These are phyloP conservation scores for Thelonectria blattea DNA, from an alignment of 2,329 filamentous ascomycete species.

Conservation along the genomic window DNA sequence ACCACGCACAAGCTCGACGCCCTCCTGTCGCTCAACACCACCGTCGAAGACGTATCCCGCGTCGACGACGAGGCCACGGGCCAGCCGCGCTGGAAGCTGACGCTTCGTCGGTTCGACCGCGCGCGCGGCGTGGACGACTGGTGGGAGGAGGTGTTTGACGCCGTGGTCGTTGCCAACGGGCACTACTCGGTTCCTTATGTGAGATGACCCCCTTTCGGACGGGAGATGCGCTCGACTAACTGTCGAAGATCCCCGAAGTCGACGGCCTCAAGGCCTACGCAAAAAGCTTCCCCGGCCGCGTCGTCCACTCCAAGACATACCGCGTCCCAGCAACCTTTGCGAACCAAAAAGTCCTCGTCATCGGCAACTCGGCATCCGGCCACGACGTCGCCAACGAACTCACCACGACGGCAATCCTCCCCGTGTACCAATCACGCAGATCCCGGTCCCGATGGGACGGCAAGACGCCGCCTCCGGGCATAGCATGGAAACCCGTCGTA, in stretches of 20 bases:
- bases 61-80: constrained; percentile 27
- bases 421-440: constrained; percentile 59
- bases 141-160: constrained; percentile 60
- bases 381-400: constrained; percentile 49
- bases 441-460: constrained; percentile 59
- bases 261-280: constrained; percentile 50
- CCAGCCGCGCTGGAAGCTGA: constrained; percentile 52
- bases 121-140: constrained; percentile 53
- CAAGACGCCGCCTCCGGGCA: constrained; percentile 50
- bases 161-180: constrained; percentile 51
- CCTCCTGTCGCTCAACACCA: constrained; percentile 56
- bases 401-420: constrained; percentile 43
- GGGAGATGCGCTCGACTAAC: not conserved
- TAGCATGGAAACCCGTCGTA: constrained; percentile 62
- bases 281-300: constrained; percentile 46
- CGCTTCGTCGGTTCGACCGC: constrained; percentile 53
- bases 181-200: constrained; percentile 55
- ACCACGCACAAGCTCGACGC: constrained; percentile 54
- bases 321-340: constrained; percentile 46
- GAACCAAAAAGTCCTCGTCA: constrained; percentile 44
- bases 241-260: constrained; percentile 51
- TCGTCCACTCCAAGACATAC: constrained; percentile 54
- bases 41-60: constrained; percentile 55
- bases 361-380: constrained; percentile 54
- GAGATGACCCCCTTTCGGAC: constrained; percentile 23